These are phyloP conservation scores for Botryotinia convoluta DNA, from an alignment of 2,329 filamentous ascomycete species.

Conservation along the genomic window DNA sequence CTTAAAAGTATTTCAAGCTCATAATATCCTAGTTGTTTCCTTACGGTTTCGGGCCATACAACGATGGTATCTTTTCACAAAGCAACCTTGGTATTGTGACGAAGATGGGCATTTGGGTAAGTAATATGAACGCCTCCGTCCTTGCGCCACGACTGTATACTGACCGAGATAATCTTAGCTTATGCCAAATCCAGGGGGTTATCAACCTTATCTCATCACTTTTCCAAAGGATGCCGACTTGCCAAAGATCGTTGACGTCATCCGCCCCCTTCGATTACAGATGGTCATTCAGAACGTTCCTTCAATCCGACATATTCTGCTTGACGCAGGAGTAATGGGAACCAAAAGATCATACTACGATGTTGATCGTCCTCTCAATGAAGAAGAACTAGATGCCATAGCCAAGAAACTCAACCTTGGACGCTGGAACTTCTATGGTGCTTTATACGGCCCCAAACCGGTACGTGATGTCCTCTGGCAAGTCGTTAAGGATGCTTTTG, in stretches of 20 bases:
- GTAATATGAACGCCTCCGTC: background rate
- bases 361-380: conserved; percentile 39
- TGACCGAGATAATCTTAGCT: conserved; percentile 35
- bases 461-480: conserved; percentile 39
- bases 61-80: conserved; percentile 50
- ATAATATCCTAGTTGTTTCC: conserved; percentile 24
- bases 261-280: conserved; percentile 43
- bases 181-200: conserved; percentile 52
- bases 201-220: conserved; percentile 45
- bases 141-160: background rate
- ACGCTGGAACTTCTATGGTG: conserved; percentile 49
- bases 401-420: conserved; percentile 44
- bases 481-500: conserved; percentile 35
- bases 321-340: conserved; percentile 40
- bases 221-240: conserved; percentile 41
- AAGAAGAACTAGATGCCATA: conserved; percentile 44
- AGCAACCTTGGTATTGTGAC: conserved; percentile 52
- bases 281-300: conserved; percentile 45
- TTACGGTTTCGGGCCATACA: conserved; percentile 40
- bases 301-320: conserved; percentile 35
- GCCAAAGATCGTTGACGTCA: conserved; percentile 43
- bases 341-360: conserved; percentile 39
- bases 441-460: conserved; percentile 40
- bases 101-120: conserved; percentile 48
- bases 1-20: background rate